phyloP scores from a whole-genome alignment of 208 protist genomes.

The Leishmania guyanensis region DNA sequence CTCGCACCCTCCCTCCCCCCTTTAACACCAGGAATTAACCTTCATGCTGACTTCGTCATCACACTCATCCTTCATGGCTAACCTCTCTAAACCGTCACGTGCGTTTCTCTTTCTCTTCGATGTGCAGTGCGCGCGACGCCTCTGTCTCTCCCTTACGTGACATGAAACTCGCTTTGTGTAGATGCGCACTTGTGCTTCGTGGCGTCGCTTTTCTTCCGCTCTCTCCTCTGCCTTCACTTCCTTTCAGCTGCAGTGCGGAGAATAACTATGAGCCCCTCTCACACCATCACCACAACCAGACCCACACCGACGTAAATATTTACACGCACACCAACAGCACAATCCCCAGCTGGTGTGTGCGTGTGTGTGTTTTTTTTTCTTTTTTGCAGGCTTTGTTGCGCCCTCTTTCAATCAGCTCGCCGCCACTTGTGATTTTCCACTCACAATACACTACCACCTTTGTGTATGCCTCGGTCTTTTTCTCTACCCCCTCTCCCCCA shows the following conservation, averaged over 20 bases:
- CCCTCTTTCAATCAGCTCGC: too few species aligned
- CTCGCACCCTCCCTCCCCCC: too few species aligned
- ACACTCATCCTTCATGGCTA: not conserved
- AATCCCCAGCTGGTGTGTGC: not conserved
- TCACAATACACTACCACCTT: not conserved
- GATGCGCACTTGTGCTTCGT: not conserved
- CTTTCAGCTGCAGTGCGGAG: not conserved
- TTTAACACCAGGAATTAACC: too few species aligned
- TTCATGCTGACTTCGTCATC: not conserved
- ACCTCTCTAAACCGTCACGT: not conserved
- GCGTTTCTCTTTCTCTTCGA: not conserved
- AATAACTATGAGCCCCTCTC: not conserved
- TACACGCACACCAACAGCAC: not conserved
- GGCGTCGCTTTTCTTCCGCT: not conserved
- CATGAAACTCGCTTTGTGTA: not conserved
- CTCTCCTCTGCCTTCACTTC: not conserved
- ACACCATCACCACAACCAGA: not conserved
- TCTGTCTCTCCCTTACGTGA: not conserved
- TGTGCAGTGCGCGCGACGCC: not conserved
- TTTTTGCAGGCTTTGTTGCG: not conserved
- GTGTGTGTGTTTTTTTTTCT: too few species aligned
- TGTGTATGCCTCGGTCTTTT: not conserved
- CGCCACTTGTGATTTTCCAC: not conserved
- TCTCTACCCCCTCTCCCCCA: not conserved
- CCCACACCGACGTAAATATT: not conserved